Conservation (phyloP, 208 protist genomes). For the Acanthamoeba divionensis region DNA sequence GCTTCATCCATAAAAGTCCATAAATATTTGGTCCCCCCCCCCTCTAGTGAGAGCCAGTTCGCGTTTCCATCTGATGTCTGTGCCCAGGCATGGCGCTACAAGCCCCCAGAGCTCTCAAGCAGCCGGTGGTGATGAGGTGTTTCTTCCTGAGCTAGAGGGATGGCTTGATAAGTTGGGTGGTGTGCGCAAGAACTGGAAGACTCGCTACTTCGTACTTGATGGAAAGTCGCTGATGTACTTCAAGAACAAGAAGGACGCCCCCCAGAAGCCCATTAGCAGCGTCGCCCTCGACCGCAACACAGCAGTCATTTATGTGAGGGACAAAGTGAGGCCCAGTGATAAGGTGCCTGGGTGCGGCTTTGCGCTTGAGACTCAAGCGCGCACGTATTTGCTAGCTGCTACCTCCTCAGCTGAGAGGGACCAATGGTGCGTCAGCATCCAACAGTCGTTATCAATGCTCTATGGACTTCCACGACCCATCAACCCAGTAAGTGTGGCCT, state of each 20-base stretch:
- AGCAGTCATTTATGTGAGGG: slow-evolving; percentile 1
- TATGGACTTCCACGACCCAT: slow-evolving; percentile 16
- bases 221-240: slow-evolving; percentile 50
- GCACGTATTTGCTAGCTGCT: slow-evolving; percentile 1
- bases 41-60: too few species aligned
- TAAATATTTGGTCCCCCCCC: too few species aligned
- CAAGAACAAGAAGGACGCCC: slow-evolving; percentile 28
- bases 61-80: too few species aligned
- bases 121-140: not conserved
- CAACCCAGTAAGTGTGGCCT: not conserved
- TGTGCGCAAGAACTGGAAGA: slow-evolving; percentile 50
- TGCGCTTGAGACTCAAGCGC: not conserved
- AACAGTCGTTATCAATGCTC: not conserved
- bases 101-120: too few species aligned
- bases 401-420: not conserved
- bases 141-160: slow-evolving; percentile 4
- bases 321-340: slow-evolving; percentile 1
- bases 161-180: slow-evolving; percentile 43
- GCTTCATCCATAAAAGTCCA: too few species aligned
- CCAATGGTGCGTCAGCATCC: not conserved
- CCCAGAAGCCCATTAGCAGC: not conserved
- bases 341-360: not conserved
- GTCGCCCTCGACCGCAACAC: not conserved
- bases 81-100: too few species aligned
- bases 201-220: slow-evolving; percentile 12